Conservation (phyloP, 2,329 filamentous ascomycete species). For the Monosporascus ibericus region DNA sequence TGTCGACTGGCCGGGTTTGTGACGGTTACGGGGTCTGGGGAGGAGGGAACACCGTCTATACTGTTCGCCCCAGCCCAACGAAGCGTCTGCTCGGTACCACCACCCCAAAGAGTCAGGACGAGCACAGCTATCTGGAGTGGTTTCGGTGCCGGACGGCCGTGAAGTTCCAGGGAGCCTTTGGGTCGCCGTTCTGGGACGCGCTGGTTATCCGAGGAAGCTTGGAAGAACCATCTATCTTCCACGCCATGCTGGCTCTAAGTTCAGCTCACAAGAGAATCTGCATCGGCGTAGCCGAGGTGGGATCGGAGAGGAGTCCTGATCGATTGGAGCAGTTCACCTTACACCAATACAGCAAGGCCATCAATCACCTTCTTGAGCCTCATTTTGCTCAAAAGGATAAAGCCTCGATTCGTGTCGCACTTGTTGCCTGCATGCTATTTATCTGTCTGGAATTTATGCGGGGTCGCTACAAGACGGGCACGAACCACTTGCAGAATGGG, state of each 20-base stretch:
- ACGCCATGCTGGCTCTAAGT: constrained; percentile 33
- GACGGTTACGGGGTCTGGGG: constrained; percentile 26
- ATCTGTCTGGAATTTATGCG: constrained; percentile 27
- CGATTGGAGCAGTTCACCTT: constrained; percentile 21
- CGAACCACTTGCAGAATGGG: constrained; percentile 37
- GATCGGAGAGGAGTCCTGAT: constrained; percentile 4
- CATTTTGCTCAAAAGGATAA: constrained; percentile 22
- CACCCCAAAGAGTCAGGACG: constrained; percentile 15
- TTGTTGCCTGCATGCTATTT: constrained; percentile 33
- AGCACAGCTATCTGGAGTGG: constrained; percentile 33
- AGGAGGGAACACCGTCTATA: constrained; percentile 13
- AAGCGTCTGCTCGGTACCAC: constrained; percentile 2
- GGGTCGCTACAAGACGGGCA: constrained; percentile 30
- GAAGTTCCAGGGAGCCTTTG: constrained; percentile 31
- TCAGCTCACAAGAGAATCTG: constrained; percentile 25
- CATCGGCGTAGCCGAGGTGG: background rate
- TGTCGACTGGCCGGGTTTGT: constrained; percentile 22
- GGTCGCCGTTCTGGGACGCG: constrained; percentile 31
- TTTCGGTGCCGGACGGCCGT: constrained; percentile 32
- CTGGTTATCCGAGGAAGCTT: constrained; percentile 31
- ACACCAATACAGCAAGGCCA: constrained; percentile 31
- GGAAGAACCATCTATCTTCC: constrained; percentile 32
- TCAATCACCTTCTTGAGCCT: constrained; percentile 26
- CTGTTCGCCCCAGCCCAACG: constrained; percentile 18
- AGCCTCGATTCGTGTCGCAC: constrained; percentile 28